phyloP scores from a whole-genome alignment of 257 asterid species.

The Solanum pimpinellifolium region DNA sequence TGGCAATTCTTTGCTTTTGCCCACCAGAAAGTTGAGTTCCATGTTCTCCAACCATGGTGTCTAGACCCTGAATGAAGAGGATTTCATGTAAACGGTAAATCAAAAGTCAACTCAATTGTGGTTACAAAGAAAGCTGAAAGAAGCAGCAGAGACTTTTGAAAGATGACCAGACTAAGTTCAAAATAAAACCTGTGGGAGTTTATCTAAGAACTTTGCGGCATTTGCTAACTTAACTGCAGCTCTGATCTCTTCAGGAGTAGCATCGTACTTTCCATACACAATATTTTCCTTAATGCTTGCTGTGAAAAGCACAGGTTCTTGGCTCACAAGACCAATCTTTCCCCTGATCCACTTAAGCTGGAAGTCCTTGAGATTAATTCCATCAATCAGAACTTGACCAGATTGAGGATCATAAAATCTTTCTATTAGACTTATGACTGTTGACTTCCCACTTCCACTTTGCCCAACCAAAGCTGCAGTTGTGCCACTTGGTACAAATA shows the following conservation, averaged over 20 bases:
- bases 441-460: constrained; percentile 88
- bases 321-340: constrained; percentile 77
- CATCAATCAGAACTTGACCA: constrained; percentile 67
- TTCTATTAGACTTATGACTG: constrained; percentile 61
- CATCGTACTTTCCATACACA: constrained; percentile 61
- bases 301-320: constrained; percentile 66
- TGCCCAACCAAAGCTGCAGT: constrained; percentile 83
- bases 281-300: constrained; percentile 74
- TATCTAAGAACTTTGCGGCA: constrained; percentile 69
- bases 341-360: constrained; percentile 82
- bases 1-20: constrained; percentile 81
- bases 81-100: background rate
- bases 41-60: constrained; percentile 73
- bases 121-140: background rate
- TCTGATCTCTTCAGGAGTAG: constrained; percentile 50
- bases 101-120: background rate
- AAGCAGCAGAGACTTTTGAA: background rate
- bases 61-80: constrained; percentile 37
- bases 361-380: constrained; percentile 54
- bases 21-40: constrained; percentile 95
- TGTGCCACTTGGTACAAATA: constrained; percentile 47
- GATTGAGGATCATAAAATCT: constrained; percentile 71
- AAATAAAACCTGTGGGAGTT: constrained; percentile 53
- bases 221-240: constrained; percentile 61
- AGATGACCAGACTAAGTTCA: background rate